These are phyloP conservation scores for Cudoniella acicularis DNA, from an alignment of 495 filamentous ascomycete genomes.

Conservation along the genomic window DNA sequence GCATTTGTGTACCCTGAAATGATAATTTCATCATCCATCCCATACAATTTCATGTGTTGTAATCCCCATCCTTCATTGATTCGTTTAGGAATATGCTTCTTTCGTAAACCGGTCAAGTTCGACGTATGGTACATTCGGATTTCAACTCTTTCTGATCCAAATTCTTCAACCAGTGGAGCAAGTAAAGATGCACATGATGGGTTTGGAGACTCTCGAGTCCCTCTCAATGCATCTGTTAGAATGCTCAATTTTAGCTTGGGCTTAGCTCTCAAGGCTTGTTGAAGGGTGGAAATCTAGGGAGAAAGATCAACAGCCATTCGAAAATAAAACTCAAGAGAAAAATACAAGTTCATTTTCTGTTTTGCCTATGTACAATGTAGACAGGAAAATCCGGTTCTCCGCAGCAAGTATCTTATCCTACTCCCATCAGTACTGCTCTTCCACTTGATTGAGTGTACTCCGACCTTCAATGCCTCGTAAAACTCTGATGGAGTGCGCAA, in stretches of 20 bases:
- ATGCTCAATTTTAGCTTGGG: conserved; percentile 81
- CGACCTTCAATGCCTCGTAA: conserved; percentile 78
- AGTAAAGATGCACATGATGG: conserved; percentile 89
- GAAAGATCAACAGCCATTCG: conserved; percentile 14
- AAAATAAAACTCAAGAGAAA: background rate
- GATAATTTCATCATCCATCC: conserved; percentile 92
- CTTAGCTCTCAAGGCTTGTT: conserved; percentile 67
- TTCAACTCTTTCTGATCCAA: conserved; percentile 83
- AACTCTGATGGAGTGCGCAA: conserved; percentile 78
- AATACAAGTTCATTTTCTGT: conserved; percentile 81
- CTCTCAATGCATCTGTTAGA: conserved; percentile 87
- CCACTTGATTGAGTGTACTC: background rate
- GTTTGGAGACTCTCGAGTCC: conserved; percentile 85
- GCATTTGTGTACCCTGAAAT: conserved; percentile 66
- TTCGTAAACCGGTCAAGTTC: conserved; percentile 83
- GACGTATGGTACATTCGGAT: conserved; percentile 98
- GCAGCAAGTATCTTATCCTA: conserved; percentile 79
- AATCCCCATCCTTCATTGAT: conserved; percentile 99
- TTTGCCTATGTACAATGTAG: conserved; percentile 94
- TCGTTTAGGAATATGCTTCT: conserved; percentile 76
- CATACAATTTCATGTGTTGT: conserved; percentile 99
- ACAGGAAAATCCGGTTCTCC: conserved; percentile 77
- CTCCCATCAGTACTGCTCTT: conserved; percentile 17
- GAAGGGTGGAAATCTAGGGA: conserved; percentile 67
- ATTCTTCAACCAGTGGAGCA: conserved; percentile 72